A percentile compares a stretch with the other conserved stretches of the same genome.
These are phyloP conservation scores for Sugiyamaella castrensis DNA, from an alignment of 1,139 yeast genomes.

Conservation along the genomic window DNA sequence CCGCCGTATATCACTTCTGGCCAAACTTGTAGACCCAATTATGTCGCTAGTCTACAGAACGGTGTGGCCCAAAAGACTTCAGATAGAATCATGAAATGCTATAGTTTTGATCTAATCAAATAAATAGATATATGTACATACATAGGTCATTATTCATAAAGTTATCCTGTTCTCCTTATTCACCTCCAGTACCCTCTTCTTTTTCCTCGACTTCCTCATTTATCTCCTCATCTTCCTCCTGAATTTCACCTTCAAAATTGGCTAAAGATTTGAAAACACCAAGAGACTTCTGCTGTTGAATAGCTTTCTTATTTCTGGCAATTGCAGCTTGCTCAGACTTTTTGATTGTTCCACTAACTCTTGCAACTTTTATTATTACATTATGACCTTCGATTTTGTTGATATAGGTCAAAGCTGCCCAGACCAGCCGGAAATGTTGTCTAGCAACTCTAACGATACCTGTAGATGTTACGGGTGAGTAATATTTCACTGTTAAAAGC, in stretches of 20 bases:
- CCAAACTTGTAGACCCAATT: too few species aligned
- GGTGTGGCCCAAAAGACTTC: not conserved
- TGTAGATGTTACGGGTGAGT: slow-evolving; percentile 74
- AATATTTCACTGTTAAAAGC: slow-evolving; percentile 59
- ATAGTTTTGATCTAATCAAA: not conserved
- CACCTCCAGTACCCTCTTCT: too few species aligned
- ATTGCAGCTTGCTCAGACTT: slow-evolving; percentile 67
- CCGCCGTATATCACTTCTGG: too few species aligned
- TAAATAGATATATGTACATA: slow-evolving; percentile 2
- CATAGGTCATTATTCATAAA: slow-evolving; percentile 9
- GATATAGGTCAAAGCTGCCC: slow-evolving; percentile 71
- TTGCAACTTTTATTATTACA: slow-evolving; percentile 59
- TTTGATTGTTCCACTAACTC: slow-evolving; percentile 85
- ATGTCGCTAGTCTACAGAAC: too few species aligned
- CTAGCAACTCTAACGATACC: slow-evolving; percentile 81
- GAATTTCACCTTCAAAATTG: not conserved
- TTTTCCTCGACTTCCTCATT: slow-evolving; percentile 7
- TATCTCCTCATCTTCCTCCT: slow-evolving; percentile 9
- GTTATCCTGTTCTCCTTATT: not conserved
- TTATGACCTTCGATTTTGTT: slow-evolving; percentile 48
- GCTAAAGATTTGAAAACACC: not conserved
- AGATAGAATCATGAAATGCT: not conserved
- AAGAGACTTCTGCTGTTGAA: slow-evolving; percentile 15
- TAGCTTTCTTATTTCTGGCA: slow-evolving; percentile 37
- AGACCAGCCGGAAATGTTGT: slow-evolving; percentile 57